phyloP scores from a whole-genome alignment of 2,329 filamentous ascomycete genomes.

The Pleomassaria siparia region DNA sequence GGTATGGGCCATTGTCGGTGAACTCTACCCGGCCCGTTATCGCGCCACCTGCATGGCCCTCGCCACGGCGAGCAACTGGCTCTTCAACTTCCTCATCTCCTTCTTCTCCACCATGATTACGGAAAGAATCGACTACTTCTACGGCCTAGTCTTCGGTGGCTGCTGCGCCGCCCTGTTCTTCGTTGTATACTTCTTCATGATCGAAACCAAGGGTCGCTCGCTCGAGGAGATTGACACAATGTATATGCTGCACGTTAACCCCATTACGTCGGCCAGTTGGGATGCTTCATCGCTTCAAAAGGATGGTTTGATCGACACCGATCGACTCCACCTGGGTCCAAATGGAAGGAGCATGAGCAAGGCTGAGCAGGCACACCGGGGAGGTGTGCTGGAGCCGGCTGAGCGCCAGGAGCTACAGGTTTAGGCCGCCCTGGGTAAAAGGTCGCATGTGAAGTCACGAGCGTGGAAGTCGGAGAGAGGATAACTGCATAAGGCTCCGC shows the following conservation, averaged over 20 bases:
- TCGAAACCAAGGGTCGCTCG: conserved; percentile 71
- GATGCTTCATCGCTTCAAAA: too few species aligned
- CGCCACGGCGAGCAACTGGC: conserved; percentile 47
- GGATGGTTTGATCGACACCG: too few species aligned
- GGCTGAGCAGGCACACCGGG: too few species aligned
- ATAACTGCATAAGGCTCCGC: too few species aligned
- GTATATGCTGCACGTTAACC: conserved; percentile 66
- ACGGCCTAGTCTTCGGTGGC: conserved; percentile 74
- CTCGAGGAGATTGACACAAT: conserved; percentile 76
- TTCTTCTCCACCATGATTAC: conserved; percentile 83
- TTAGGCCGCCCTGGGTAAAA: too few species aligned
- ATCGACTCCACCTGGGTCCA: too few species aligned
- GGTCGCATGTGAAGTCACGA: too few species aligned
- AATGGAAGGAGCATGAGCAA: too few species aligned
- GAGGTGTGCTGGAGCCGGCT: too few species aligned
- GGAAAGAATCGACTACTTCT: conserved; percentile 66
- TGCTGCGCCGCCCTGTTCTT: conserved; percentile 65
- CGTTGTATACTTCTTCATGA: conserved; percentile 75
- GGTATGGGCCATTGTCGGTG: conserved; percentile 68
- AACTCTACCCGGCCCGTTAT: conserved; percentile 63
- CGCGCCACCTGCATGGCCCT: conserved; percentile 47
- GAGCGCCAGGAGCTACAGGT: too few species aligned
- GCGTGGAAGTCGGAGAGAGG: too few species aligned
- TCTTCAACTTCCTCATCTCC: conserved; percentile 46
- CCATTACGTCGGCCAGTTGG: conserved; percentile 63